Conservation (phyloP, 257 asterid genomes). For the Capsicum rhomboideum region DNA sequence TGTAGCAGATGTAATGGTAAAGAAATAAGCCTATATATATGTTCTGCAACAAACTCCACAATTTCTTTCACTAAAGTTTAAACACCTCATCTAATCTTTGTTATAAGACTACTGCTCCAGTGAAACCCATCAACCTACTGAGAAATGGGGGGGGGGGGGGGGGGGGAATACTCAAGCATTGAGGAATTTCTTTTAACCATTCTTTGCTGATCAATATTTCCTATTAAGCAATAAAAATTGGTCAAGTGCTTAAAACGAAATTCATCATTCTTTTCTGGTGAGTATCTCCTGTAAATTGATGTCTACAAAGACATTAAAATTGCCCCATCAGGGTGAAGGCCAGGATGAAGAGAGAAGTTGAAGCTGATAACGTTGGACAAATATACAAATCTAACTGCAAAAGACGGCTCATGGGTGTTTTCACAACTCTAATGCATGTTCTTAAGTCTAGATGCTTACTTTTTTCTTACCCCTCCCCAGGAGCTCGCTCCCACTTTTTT, state of each 20-base stretch:
- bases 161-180: background rate
- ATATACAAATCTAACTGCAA: too few species aligned
- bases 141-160: too few species aligned
- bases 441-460: too few species aligned
- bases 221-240: background rate
- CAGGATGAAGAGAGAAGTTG: background rate
- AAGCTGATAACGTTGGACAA: too few species aligned
- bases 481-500: too few species aligned
- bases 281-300: background rate
- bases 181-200: background rate
- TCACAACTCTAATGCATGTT: too few species aligned
- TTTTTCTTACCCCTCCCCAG: too few species aligned
- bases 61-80: background rate
- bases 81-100: background rate
- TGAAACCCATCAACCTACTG: background rate
- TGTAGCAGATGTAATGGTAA: background rate
- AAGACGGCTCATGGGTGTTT: background rate
- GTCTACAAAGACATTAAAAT: background rate
- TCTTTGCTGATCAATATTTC: background rate
- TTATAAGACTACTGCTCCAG: background rate
- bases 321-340: background rate
- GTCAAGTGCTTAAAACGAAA: background rate
- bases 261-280: too few species aligned
- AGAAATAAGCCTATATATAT: background rate
- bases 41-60: background rate